These are phyloP conservation scores for Carex arenaria DNA, from an alignment of 202 grass and related monocot genomes.

Conservation along the genomic window DNA sequence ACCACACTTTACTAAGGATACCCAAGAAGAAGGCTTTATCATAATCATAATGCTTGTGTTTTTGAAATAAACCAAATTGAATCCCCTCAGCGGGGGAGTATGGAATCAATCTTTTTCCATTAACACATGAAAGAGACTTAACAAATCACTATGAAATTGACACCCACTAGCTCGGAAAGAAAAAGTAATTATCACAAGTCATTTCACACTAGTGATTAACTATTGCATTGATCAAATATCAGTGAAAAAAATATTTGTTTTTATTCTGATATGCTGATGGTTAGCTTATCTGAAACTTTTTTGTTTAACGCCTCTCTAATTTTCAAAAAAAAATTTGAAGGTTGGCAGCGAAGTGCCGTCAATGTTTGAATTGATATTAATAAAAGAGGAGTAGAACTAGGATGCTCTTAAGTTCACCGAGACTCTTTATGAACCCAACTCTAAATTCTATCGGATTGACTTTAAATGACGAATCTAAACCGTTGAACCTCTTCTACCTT, in stretches of 20 bases:
- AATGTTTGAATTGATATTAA: too few species aligned
- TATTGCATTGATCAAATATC: background rate
- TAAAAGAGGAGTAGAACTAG: too few species aligned
- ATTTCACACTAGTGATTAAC: background rate
- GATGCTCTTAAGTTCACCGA: too few species aligned
- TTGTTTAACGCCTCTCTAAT: background rate
- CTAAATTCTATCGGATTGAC: too few species aligned
- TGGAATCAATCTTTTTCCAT: conserved; percentile 15
- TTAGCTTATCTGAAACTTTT: background rate
- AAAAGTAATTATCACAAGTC: background rate
- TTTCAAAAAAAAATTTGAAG: too few species aligned
- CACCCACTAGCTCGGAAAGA: background rate
- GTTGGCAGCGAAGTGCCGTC: too few species aligned
- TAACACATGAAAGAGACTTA: conserved; percentile 22
- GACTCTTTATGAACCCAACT: too few species aligned
- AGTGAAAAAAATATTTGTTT: background rate
- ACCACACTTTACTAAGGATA: conserved; percentile 6
- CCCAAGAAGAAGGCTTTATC: background rate
- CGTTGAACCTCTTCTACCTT: too few species aligned
- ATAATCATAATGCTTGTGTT: background rate
- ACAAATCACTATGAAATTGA: conserved; percentile 24
- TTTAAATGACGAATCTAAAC: too few species aligned
- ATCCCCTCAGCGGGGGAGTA: background rate
- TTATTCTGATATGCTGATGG: background rate
- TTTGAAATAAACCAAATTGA: conserved; percentile 13